Evolutionary conservation across 371 early-diverging fungal species (phyloP).

Genomic region (Lichtheimia corymbifera): DNA sequence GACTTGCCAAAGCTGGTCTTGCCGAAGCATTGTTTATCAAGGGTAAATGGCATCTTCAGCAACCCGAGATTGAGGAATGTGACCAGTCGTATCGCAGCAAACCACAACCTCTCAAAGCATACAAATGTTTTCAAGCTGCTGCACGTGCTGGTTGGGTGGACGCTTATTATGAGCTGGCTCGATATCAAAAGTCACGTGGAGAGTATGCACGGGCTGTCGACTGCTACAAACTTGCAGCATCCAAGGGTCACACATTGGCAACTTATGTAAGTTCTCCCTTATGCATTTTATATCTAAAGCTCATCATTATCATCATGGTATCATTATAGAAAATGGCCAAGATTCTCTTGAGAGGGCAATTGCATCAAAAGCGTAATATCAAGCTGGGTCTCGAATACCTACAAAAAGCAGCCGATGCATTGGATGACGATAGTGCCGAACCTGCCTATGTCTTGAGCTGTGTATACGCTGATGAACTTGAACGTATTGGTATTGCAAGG

Average conservation of each 20-base stretch:
- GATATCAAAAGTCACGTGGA: conserved; percentile 56
- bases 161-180: conserved; percentile 21
- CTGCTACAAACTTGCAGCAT: conserved; percentile 76
- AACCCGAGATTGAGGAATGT: conserved; percentile 10
- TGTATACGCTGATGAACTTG: conserved; percentile 36
- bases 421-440: conserved; percentile 30
- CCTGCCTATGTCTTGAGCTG: conserved; percentile 45
- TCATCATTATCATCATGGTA: too few species aligned
- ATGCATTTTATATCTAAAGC: too few species aligned
- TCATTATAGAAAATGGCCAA: conserved; percentile 25
- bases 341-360: conserved; percentile 18
- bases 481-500: conserved; percentile 15
- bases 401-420: conserved; percentile 21
- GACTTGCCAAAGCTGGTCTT: conserved; percentile 62
- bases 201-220: conserved; percentile 67
- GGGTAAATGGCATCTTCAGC: conserved; percentile 63
- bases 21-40: conserved; percentile 74
- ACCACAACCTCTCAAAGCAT: conserved; percentile 17
- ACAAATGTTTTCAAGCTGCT: conserved; percentile 22
- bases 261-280: conserved; percentile 17
- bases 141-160: conserved; percentile 20
- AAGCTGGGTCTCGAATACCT: conserved; percentile 19
- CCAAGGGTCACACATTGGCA: conserved; percentile 47
- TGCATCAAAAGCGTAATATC: conserved; percentile 18
- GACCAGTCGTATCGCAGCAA: conserved; percentile 7